Evolutionary conservation across 2,329 filamentous ascomycete genomes (phyloP), one percentile per base, ranked within the genome.

Genomic region (Sodiomyces alkalinus): DNA sequence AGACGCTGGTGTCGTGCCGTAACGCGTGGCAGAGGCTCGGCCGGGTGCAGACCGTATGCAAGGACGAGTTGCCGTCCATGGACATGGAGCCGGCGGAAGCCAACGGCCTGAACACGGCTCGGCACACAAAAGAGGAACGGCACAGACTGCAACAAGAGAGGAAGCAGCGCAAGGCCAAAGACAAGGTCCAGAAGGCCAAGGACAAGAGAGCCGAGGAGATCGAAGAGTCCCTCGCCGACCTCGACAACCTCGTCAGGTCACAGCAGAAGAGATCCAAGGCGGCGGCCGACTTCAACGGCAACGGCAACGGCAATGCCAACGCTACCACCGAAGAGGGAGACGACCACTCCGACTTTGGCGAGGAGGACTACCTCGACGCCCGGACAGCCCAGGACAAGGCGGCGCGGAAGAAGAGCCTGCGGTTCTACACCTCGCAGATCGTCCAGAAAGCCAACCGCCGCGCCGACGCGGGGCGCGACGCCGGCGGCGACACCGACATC

Each of bases 381-480:
- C 68, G 74, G 35, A 74, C 87, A 35, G 78, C 82, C 1, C 80
- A 80, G 22, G 82, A 92, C 44, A 98, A 98, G 56, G 80, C 77
- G 0, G 70, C 73, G 34, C 80, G 80, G 52, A 93, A 90, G 64
- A 93, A 92, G 63, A 83, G 74, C 38, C 68, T 98, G 33, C 80
- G 85, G 37, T 98, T 98, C 64, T 98, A 98, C 66, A 96, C 92
- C 3, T 93, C 86, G 3, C 90, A 98, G 50, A 90, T 98, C 39
- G 79, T 81, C 17, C 87, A 96, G 51, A 96, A 94, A 56, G 74
- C 82, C 32, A 92, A 83, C 58, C 86, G 82, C 49, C 81, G 81
- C 31, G 72, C 74, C 5, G 72, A 64, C 18, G 78, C 77, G 21
- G 77, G 79, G 22, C 70, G 74, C 35, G 74, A 80, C 33, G 71